phyloP scores from a whole-genome alignment of 2,329 filamentous ascomycete genomes.

The Neofusicoccum cordaticola region DNA sequence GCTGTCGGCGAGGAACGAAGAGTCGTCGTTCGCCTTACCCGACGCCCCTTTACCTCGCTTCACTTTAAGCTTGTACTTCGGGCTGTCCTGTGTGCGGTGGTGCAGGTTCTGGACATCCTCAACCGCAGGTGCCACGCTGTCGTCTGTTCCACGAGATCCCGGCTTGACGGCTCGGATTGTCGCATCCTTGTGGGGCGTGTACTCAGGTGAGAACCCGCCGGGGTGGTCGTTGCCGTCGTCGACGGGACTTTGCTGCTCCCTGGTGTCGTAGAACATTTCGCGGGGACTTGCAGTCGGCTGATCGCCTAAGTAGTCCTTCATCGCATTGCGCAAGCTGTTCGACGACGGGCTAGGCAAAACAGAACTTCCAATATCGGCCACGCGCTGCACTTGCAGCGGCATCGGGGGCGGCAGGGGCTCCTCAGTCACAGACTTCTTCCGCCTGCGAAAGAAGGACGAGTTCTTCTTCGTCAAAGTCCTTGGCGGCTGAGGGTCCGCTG shows the following conservation, averaged over 20 bases:
- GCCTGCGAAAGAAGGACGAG: constrained; percentile 88
- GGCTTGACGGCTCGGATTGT: constrained; percentile 65
- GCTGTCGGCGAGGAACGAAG: constrained; percentile 51
- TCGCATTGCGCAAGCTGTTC: constrained; percentile 79
- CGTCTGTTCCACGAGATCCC: constrained; percentile 35
- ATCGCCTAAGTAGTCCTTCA: constrained; percentile 73
- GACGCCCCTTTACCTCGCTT: constrained; percentile 27
- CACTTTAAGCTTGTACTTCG: constrained; percentile 42
- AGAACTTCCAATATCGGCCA: constrained; percentile 27
- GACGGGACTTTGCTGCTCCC: constrained; percentile 25
- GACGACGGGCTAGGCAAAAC: constrained; percentile 52
- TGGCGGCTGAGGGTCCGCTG: constrained; percentile 19
- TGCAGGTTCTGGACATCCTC: constrained; percentile 29
- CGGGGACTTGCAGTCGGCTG: constrained; percentile 22
- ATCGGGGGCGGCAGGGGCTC: constrained; percentile 59
- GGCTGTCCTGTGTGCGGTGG: constrained; percentile 27
- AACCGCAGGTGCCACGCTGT: constrained; percentile 12
- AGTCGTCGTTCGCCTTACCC: constrained; percentile 38
- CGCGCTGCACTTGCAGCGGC: constrained; percentile 41
- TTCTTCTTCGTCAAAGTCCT: constrained; percentile 75
- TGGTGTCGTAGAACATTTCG: constrained; percentile 29
- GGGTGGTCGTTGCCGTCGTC: constrained; percentile 36
- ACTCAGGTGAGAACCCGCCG: constrained; percentile 71
- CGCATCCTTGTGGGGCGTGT: constrained; percentile 68
- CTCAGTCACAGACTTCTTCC: constrained; percentile 85